Percentiles rank a stretch among this genome's conserved stretches.
Conservation (phyloP, 1,139 yeast species). For the Meyerozyma sp. region DNA sequence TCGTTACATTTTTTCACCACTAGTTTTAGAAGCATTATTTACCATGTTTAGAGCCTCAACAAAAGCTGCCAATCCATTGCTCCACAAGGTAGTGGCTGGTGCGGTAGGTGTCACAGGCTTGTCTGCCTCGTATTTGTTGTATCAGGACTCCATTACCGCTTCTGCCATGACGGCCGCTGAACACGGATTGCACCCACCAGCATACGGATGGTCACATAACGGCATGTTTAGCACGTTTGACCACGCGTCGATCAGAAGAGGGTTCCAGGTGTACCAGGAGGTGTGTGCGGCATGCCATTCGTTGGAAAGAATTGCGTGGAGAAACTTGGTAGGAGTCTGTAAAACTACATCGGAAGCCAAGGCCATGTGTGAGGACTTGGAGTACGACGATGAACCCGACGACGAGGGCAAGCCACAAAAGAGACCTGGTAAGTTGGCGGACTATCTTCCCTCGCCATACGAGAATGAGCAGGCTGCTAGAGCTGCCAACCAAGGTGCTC, state of each 20-base stretch:
- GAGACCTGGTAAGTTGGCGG: constrained; percentile 98
- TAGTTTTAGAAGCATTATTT: not conserved
- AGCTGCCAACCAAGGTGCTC: constrained; percentile 99
- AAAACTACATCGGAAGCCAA: constrained; percentile 89
- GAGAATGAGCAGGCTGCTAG: constrained; percentile 98
- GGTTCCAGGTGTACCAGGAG: constrained; percentile 97
- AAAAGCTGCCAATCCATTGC: constrained; percentile 21
- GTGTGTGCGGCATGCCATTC: constrained; percentile 99
- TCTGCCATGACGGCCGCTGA: constrained; percentile 98
- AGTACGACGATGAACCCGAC: constrained; percentile 98
- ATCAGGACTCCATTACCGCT: constrained; percentile 78
- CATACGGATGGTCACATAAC: constrained; percentile 88
- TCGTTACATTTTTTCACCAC: constrained; percentile 1
- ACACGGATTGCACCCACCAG: constrained; percentile 96
- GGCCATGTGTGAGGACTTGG: constrained; percentile 93
- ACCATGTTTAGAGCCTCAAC: constrained; percentile 1
- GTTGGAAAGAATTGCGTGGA: constrained; percentile 95
- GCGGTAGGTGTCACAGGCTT: constrained; percentile 66
- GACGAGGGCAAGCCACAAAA: constrained; percentile 98
- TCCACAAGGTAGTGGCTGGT: constrained; percentile 55
- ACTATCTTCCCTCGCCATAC: constrained; percentile 91
- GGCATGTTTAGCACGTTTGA: constrained; percentile 92
- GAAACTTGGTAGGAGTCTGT: constrained; percentile 95
- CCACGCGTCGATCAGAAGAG: constrained; percentile 97
- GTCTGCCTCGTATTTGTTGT: constrained; percentile 69